These are phyloP conservation scores for Acer yangbiense DNA, from an alignment of 345 rosid species.

Conservation along the genomic window DNA sequence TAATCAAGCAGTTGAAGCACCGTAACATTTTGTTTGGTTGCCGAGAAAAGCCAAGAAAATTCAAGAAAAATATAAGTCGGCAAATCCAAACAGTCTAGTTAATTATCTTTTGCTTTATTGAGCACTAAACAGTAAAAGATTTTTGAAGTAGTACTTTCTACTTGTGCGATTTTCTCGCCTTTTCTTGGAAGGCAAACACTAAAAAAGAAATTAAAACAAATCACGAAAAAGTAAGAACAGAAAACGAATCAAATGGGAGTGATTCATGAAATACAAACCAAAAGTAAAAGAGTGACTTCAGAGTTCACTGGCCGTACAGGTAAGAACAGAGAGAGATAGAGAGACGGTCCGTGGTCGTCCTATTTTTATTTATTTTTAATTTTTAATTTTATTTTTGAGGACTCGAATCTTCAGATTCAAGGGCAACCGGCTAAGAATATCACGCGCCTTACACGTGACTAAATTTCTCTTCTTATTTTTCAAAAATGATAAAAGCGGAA, in stretches of 20 bases:
- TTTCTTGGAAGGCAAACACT: slow-evolving; percentile 12
- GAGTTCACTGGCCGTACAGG: neutral
- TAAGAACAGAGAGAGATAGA: neutral
- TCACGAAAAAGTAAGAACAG: neutral
- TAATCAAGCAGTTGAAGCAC: neutral
- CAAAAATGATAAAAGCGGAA: too few species aligned
- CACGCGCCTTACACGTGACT: too few species aligned
- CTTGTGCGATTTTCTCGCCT: slow-evolving; percentile 1
- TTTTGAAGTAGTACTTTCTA: neutral
- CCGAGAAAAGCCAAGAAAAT: neutral
- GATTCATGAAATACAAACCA: neutral
- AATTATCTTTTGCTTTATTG: neutral
- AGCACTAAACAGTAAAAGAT: neutral
- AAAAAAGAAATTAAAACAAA: neutral
- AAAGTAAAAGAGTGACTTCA: neutral
- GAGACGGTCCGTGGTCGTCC: too few species aligned
- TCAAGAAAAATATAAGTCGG: neutral
- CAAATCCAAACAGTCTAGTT: neutral
- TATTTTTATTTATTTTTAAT: too few species aligned
- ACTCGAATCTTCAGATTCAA: neutral
- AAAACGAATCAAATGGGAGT: neutral
- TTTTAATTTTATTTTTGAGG: neutral
- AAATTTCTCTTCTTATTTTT: too few species aligned
- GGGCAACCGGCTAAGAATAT: too few species aligned
- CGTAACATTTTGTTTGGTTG: neutral